A percentile compares a stretch with the other conserved stretches of the same genome.
Evolutionary conservation across 768 basidiomycete genomes (phyloP).

Genomic region (Lentinula boryana): DNA sequence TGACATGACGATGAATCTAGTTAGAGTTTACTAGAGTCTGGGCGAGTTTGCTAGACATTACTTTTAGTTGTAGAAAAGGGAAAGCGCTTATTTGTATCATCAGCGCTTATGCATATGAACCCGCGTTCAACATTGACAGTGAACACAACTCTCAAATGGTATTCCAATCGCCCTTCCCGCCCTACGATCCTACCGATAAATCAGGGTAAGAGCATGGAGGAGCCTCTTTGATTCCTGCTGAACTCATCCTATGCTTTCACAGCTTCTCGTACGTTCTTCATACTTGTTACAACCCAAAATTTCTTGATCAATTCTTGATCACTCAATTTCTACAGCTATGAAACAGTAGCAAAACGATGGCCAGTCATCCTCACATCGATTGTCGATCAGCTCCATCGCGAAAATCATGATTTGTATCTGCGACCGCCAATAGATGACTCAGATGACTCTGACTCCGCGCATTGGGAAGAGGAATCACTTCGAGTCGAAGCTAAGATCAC

Average conservation of each 20-base stretch:
- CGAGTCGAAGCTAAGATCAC: conserved; percentile 37
- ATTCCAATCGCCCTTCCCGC: conserved; percentile 54
- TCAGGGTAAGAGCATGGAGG: conserved; percentile 37
- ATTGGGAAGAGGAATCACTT: conserved; percentile 8
- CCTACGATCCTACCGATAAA: conserved; percentile 72
- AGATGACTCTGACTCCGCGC: conserved; percentile 7
- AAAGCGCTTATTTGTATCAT: not conserved
- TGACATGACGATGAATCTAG: not conserved
- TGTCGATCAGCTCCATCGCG: conserved; percentile 69
- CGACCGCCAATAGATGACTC: conserved; percentile 12
- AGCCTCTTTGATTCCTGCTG: not conserved
- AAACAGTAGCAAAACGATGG: conserved; percentile 76
- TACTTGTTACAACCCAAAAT: too few species aligned
- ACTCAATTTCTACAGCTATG: conserved; percentile 41
- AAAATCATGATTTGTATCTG: conserved; percentile 54
- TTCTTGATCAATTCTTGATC: not conserved
- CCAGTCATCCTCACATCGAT: conserved; percentile 78
- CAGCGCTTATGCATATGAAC: too few species aligned
- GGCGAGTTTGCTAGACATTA: not conserved
- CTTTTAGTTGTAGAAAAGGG: not conserved
- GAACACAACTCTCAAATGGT: conserved; percentile 9
- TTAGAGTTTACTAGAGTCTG: not conserved
- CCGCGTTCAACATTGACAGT: not conserved
- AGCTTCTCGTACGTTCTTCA: conserved; percentile 57
- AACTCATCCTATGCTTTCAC: not conserved